A percentile compares a stretch with the other conserved stretches of the same genome.
Conservation (phyloP, 192 early-diverging fungal genomes). For the Podila horticola region DNA sequence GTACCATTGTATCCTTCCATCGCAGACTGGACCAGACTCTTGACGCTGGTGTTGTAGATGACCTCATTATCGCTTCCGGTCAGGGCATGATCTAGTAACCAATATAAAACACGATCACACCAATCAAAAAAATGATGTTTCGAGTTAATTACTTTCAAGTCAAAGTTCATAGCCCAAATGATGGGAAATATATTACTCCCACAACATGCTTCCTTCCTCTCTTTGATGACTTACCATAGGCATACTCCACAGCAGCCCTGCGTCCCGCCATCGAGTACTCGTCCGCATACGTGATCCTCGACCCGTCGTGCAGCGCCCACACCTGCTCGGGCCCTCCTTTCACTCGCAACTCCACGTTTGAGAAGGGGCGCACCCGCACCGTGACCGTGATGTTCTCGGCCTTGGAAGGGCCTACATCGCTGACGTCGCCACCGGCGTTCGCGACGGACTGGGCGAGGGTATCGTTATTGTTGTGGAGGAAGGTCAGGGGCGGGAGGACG, state of each 20-base stretch:
- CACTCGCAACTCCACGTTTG: constrained; percentile 60
- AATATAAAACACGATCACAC: not conserved
- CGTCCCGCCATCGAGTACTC: constrained; percentile 26
- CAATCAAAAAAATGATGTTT: not conserved
- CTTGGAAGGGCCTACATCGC: not conserved
- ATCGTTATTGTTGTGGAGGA: constrained; percentile 11
- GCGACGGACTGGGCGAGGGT: constrained; percentile 6
- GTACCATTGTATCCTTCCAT: constrained; percentile 96
- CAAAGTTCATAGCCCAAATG: not conserved
- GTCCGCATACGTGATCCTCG: constrained; percentile 24
- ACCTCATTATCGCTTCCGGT: constrained; percentile 55
- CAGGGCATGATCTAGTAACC: constrained; percentile 41
- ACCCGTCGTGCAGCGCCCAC: constrained; percentile 45
- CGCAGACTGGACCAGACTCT: constrained; percentile 50
- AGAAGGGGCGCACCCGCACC: constrained; percentile 78
- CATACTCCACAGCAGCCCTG: constrained; percentile 47
- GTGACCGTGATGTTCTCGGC: constrained; percentile 73
- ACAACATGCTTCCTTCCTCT: not conserved
- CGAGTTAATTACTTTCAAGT: not conserved
- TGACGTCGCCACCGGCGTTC: constrained; percentile 1
- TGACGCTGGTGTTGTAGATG: constrained; percentile 49
- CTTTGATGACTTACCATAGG: constrained; percentile 38
- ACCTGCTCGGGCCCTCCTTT: constrained; percentile 46
- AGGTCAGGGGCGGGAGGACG: constrained; percentile 34
- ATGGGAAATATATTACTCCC: not conserved